Evolutionary conservation across 2,329 filamentous ascomycete species (phyloP), one percentile per base, ranked within the genome.

Genomic region (Biscogniauxia sp.): DNA sequence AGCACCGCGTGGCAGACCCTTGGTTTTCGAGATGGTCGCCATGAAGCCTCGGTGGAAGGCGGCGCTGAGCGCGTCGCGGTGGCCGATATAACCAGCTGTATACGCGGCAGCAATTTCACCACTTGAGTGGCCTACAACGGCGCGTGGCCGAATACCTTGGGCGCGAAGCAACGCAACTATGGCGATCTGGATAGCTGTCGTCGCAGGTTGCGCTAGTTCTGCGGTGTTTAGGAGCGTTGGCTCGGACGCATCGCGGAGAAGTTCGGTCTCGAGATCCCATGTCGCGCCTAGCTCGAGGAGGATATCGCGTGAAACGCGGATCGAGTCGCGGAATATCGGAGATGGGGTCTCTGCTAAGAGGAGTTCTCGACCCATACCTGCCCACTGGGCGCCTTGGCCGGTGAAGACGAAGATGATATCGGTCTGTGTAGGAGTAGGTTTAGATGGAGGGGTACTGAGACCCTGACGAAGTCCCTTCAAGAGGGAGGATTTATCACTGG

Each of bases 381-480:
- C n/a, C 58, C 66, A 69, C 25, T 71, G 65, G 20, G 65, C 58
- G 20, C 61, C 65, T 50, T 62, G 65, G 19, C 56, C 65, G 17
- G 53, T 66, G 52, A 60, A 66, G 1, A 61, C 61, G 53, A 58
- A 66, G 13, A 54, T 55, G 45, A 56, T 49, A 20, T 37, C n/a
- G 13, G 32, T 20, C 15, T 19, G 50, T 23, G 28, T 50, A 51
- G 13, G 17, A n/a, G 23, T 17, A 7, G n/a, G 20, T 2, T 19
- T 53, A 25, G 15, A 19, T 8, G 19, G 54, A 50, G 51, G 41
- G 15, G 11, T 52, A 20, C 20, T 20, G 19, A 57, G 51, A 11
- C 37, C 19, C 26, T 57, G 25, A 32, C 53, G 51, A 17, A 62
- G 45, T 8, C 52, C 51, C 9, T 20, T 20, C 13, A 55, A 37